Percentiles rank a stretch among this genome's conserved stretches.
Conservation (phyloP, 1,284 basidiomycete genomes). For the Sanghuangporus baumii region DNA sequence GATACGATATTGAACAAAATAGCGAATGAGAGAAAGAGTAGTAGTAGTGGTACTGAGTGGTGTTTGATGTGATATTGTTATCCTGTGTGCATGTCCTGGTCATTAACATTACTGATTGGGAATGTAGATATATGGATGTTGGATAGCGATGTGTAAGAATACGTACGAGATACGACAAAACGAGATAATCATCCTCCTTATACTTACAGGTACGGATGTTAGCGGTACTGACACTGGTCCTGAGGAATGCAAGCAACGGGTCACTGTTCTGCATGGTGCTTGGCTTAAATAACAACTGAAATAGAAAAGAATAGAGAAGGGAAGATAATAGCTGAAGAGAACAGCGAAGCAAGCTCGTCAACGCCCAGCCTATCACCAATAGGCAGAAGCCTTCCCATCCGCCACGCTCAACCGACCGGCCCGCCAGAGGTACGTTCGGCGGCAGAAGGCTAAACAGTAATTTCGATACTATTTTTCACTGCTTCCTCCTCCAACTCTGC, state of each 20-base stretch:
- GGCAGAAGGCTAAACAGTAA: slow-evolving; percentile 16
- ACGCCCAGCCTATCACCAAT: neutral
- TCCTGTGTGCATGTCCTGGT: neutral
- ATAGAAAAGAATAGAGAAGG: neutral
- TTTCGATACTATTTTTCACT: slow-evolving; percentile 26
- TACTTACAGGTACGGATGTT: no score
- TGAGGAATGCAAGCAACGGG: neutral
- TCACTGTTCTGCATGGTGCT: neutral
- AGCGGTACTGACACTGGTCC: neutral
- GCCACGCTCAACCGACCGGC: neutral
- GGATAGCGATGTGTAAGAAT: neutral
- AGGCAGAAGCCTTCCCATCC: neutral
- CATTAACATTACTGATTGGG: no score
- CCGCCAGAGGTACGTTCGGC: neutral
- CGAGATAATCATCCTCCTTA: neutral
- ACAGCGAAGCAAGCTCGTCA: neutral
- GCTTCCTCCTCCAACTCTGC: slow-evolving; percentile 43
- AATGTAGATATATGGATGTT: neutral
- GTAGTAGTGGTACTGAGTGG: neutral
- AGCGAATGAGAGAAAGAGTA: neutral
- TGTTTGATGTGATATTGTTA: neutral
- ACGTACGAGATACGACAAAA: neutral
- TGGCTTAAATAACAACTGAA: neutral
- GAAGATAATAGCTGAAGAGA: neutral
- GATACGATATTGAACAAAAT: neutral